Conservation (phyloP, 2,329 filamentous ascomycete genomes). For the Aspergillus costaricaensis region DNA sequence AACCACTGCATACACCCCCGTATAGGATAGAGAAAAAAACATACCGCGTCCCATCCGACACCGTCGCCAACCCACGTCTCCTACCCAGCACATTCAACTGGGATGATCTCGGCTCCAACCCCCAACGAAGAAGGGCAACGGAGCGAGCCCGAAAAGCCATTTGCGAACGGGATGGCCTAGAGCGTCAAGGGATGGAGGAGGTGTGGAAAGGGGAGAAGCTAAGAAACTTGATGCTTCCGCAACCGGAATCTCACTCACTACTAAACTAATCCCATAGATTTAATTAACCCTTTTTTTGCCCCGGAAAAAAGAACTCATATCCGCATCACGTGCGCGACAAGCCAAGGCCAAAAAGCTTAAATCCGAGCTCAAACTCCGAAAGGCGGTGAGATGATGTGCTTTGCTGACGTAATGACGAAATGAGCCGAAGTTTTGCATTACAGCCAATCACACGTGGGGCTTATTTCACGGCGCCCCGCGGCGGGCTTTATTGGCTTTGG, state of each 20-base stretch:
- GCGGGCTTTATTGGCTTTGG: background rate
- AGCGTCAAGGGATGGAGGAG: background rate
- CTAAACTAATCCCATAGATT: background rate
- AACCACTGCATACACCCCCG: background rate
- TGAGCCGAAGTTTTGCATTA: background rate
- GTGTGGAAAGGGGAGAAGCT: background rate
- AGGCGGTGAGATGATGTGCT: slow-evolving; percentile 19
- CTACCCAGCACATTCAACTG: slow-evolving; percentile 16
- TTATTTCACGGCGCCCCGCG: slow-evolving; percentile 1
- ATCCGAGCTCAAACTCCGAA: slow-evolving; percentile 20
- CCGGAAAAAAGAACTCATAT: slow-evolving; percentile 11
- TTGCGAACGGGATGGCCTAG: slow-evolving; percentile 3
- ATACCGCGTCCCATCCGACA: slow-evolving; percentile 41
- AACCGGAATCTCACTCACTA: background rate
- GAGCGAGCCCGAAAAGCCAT: slow-evolving; percentile 41
- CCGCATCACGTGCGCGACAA: slow-evolving; percentile 13
- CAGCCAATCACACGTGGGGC: slow-evolving; percentile 30
- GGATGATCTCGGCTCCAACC: slow-evolving; percentile 26
- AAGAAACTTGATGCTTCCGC: background rate
- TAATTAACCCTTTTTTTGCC: too few species aligned
- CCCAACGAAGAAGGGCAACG: slow-evolving; percentile 31
- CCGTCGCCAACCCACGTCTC: slow-evolving; percentile 42
- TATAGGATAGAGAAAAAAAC: slow-evolving; percentile 8
- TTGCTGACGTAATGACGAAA: slow-evolving; percentile 22
- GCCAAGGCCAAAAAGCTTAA: background rate